Conservation (phyloP, 2,329 filamentous ascomycete species). For the Xylaria hypoxylon region DNA sequence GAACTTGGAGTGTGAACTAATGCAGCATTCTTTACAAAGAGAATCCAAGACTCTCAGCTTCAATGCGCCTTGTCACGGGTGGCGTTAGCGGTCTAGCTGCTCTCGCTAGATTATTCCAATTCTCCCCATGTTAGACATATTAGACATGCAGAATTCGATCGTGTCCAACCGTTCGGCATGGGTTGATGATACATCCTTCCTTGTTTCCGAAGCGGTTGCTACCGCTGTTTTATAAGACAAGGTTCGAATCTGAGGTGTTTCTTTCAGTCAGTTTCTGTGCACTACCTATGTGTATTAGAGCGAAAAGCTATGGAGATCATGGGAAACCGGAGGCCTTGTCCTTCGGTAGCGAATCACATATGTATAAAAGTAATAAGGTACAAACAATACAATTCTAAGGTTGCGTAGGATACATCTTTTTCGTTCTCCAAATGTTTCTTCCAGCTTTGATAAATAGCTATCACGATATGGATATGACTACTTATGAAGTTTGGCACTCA, state of each 20-base stretch:
- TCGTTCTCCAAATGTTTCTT: too few species aligned
- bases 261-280: too few species aligned
- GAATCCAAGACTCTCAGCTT: slow-evolving; percentile 18
- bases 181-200: background rate
- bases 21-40: background rate
- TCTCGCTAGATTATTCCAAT: slow-evolving; percentile 10
- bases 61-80: slow-evolving; percentile 3
- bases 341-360: slow-evolving; percentile 1
- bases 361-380: background rate
- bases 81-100: slow-evolving; percentile 15
- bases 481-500: too few species aligned
- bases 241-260: too few species aligned
- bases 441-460: too few species aligned
- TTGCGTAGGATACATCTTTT: too few species aligned
- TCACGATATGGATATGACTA: too few species aligned
- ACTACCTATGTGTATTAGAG: too few species aligned
- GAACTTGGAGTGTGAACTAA: background rate
- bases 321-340: background rate
- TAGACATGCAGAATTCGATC: slow-evolving; percentile 10
- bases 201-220: background rate
- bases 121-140: background rate
- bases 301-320: background rate
- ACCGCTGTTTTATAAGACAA: background rate
- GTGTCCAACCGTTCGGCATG: background rate
- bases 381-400: background rate